These are phyloP conservation scores for Nidularia pulvinata DNA, from an alignment of 768 basidiomycete genomes.

Conservation along the genomic window DNA sequence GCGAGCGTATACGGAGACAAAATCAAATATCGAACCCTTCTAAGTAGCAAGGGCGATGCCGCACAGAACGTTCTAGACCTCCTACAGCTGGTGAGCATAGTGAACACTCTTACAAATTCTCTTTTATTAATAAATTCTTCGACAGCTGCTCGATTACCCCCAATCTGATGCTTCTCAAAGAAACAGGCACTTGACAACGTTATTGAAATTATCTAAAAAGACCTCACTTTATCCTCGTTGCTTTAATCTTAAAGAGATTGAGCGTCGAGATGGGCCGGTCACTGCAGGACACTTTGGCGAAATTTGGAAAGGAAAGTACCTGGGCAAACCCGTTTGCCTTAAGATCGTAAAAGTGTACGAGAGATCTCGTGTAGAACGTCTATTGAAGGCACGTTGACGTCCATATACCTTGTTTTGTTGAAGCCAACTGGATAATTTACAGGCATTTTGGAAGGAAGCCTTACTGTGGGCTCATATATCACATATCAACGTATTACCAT, in stretches of 20 bases:
- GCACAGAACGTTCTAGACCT: slow-evolving; percentile 7
- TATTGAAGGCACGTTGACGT: slow-evolving; percentile 17
- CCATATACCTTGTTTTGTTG: neutral
- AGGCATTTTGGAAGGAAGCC: slow-evolving; percentile 26
- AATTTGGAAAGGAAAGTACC: slow-evolving; percentile 17
- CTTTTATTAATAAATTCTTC: too few relatives aligned
- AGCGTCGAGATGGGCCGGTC: slow-evolving; percentile 4
- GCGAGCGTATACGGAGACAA: neutral
- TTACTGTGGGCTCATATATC: slow-evolving; percentile 24
- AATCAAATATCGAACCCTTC: slow-evolving; percentile 3
- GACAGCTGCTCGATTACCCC: neutral
- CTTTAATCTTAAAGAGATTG: slow-evolving; percentile 7
- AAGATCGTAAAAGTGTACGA: slow-evolving; percentile 22
- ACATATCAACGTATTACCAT: slow-evolving; percentile 31
- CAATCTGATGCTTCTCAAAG: neutral
- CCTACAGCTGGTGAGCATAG: slow-evolving; percentile 5
- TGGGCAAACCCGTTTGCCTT: slow-evolving; percentile 15
- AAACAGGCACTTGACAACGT: neutral
- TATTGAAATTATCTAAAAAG: neutral
- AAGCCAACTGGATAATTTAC: neutral
- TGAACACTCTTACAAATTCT: neutral
- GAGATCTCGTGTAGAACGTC: slow-evolving; percentile 9
- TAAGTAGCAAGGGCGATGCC: slow-evolving; percentile 1
- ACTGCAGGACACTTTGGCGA: slow-evolving; percentile 23
- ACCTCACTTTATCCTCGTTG: neutral